phyloP scores from a whole-genome alignment of 1,284 basidiomycete genomes.

The Leccinum brunneo-olivaceum region DNA sequence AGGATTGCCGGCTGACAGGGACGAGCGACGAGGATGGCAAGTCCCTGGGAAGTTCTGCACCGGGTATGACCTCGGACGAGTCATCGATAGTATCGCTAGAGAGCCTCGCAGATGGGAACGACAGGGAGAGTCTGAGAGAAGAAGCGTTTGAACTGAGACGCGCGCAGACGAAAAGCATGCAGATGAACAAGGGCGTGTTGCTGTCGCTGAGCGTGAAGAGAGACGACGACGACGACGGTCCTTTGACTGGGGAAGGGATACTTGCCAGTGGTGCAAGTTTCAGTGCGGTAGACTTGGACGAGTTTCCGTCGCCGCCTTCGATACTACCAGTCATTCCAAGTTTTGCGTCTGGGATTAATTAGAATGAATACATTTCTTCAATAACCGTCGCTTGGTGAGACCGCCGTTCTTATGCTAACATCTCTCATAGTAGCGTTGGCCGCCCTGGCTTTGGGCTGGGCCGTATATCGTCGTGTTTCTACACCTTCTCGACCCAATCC shows the following conservation, averaged over 20 bases:
- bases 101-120: constrained; percentile 16
- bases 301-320: constrained; percentile 41
- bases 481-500: constrained; percentile 39
- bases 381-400: too few relatives aligned
- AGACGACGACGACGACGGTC: too few relatives aligned
- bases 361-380: too few relatives aligned
- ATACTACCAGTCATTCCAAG: constrained; percentile 29
- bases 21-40: constrained; percentile 18
- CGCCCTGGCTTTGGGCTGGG: constrained; percentile 19
- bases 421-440: constrained; percentile 14
- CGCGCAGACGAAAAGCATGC: constrained; percentile 42
- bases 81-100: constrained; percentile 22
- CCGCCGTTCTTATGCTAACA: too few relatives aligned
- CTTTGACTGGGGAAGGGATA: too few relatives aligned
- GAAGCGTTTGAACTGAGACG: constrained; percentile 37
- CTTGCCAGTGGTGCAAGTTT: constrained; percentile 28
- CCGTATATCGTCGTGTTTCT: constrained; percentile 31
- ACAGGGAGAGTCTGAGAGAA: constrained; percentile 27
- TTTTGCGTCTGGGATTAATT: constrained; percentile 24
- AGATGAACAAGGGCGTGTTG: constrained; percentile 40
- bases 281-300: constrained; percentile 37
- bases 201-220: constrained; percentile 26
- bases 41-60: constrained; percentile 20
- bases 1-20: neutral
- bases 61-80: constrained; percentile 25